These are phyloP conservation scores for Rhodotorula sp. DNA, from an alignment of 1,284 basidiomycete genomes.

Conservation along the genomic window DNA sequence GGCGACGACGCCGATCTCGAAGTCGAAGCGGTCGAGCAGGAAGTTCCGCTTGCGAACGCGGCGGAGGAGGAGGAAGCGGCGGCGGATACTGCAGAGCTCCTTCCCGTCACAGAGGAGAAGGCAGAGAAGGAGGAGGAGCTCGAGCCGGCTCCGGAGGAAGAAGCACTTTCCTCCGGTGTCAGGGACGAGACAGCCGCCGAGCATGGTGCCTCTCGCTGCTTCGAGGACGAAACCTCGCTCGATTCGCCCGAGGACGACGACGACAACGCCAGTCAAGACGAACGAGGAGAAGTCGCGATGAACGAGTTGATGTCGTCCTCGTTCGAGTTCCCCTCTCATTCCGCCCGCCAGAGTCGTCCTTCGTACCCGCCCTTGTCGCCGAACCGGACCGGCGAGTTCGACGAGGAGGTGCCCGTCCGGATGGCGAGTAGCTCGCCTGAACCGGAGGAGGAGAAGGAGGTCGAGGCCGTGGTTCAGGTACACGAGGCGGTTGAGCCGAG, in stretches of 20 bases:
- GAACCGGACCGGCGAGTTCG: constrained; percentile 21
- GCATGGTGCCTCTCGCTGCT: not conserved
- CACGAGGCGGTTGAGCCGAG: not conserved
- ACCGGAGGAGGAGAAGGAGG: not conserved
- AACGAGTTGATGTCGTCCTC: not conserved
- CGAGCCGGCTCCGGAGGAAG: no score
- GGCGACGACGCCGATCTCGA: not conserved
- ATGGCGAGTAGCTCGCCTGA: constrained; percentile 3
- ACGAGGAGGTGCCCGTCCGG: constrained; percentile 4
- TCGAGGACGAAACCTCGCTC: not conserved
- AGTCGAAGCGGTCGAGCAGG: not conserved
- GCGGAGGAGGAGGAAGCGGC: not conserved
- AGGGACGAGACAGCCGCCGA: not conserved
- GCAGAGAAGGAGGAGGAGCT: not conserved
- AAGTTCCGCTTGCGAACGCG: not conserved
- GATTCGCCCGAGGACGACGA: not conserved
- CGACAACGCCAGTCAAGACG: not conserved
- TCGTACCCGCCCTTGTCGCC: constrained; percentile 22
- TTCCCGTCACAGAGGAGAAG: not conserved
- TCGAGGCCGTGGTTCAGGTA: not conserved
- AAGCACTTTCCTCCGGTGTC: not conserved
- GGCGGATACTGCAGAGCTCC: not conserved
- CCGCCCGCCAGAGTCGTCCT: not conserved
- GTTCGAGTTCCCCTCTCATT: not conserved
- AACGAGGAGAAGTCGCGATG: not conserved